Evolutionary conservation across 495 filamentous ascomycete genomes (phyloP).

Genomic region (Daldinia vernicosa): DNA sequence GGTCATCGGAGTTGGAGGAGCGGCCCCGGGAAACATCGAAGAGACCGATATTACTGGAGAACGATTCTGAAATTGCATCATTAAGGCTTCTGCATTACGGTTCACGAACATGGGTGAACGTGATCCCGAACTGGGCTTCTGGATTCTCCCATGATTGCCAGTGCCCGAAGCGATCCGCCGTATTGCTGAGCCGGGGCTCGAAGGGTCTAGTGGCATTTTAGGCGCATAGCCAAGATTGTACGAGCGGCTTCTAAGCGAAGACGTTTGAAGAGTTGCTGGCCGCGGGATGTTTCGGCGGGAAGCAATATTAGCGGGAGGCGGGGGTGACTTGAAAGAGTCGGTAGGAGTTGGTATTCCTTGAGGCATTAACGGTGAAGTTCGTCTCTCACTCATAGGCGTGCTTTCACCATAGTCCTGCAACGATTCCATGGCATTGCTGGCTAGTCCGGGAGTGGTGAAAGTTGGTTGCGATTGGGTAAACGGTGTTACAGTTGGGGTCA

Average conservation of each 20-base stretch:
- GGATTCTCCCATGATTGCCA: constrained; percentile 50
- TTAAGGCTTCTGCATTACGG: constrained; percentile 53
- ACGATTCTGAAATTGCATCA: constrained; percentile 49
- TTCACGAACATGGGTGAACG: constrained; percentile 57
- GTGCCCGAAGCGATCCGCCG: constrained; percentile 58
- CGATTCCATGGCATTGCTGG: constrained; percentile 22
- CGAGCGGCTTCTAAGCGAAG: constrained; percentile 48
- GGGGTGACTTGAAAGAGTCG: constrained; percentile 57
- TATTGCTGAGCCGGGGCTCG: constrained; percentile 51
- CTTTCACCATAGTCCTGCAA: constrained; percentile 9
- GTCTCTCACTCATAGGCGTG: constrained; percentile 22
- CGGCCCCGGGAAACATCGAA: constrained; percentile 31
- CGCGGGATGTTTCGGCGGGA: constrained; percentile 57
- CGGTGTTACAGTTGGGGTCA: constrained; percentile 19
- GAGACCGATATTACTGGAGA: constrained; percentile 43
- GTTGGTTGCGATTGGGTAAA: constrained; percentile 21
- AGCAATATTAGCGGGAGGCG: constrained; percentile 58
- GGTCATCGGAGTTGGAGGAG: constrained; percentile 52
- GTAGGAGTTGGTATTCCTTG: constrained; percentile 43
- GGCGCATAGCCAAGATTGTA: constrained; percentile 38
- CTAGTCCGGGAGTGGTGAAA: constrained; percentile 12
- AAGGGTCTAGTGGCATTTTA: constrained; percentile 53
- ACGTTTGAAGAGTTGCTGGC: constrained; percentile 52
- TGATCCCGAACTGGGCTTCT: constrained; percentile 52
- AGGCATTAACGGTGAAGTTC: constrained; percentile 3